These are phyloP conservation scores for Quercus lobata DNA, from an alignment of 331 rosid species.

Conservation along the genomic window DNA sequence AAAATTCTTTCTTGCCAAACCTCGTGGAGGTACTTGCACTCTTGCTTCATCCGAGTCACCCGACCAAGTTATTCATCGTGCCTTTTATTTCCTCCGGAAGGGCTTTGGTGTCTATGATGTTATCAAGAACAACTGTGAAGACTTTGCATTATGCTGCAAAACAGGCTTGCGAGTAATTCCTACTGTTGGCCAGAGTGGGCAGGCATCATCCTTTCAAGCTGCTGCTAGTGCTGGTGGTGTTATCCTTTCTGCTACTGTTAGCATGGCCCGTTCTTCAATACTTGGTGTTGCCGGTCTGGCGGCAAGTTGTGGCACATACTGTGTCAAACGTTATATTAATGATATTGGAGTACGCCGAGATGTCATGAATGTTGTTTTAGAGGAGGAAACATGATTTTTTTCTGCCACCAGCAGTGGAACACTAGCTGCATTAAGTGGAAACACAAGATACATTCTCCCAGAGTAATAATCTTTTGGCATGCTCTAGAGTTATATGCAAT, in stretches of 20 bases:
- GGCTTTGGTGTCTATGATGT: constrained; percentile 62
- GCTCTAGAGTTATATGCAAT: too few relatives aligned
- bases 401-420: too few relatives aligned
- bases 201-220: constrained; percentile 45
- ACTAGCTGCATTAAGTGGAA: too few relatives aligned
- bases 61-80: constrained; percentile 41
- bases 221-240: constrained; percentile 34
- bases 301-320: constrained; percentile 41
- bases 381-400: too few relatives aligned
- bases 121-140: constrained; percentile 74
- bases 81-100: constrained; percentile 50
- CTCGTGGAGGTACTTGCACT: constrained; percentile 80
- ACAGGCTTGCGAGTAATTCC: constrained; percentile 58
- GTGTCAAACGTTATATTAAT: constrained; percentile 37
- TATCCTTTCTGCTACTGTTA: neutral
- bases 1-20: constrained; percentile 43
- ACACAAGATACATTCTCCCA: too few relatives aligned
- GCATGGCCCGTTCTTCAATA: neutral
- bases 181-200: constrained; percentile 66
- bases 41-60: constrained; percentile 46
- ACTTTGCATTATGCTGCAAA: constrained; percentile 83
- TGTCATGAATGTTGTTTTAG: constrained; percentile 32
- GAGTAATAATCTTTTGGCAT: too few relatives aligned
- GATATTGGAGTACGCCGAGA: constrained; percentile 65
- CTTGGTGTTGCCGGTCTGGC: constrained; percentile 32